Evolutionary conservation across 305 asterid species (phyloP).

Genomic region (Fraxinus ornus): DNA sequence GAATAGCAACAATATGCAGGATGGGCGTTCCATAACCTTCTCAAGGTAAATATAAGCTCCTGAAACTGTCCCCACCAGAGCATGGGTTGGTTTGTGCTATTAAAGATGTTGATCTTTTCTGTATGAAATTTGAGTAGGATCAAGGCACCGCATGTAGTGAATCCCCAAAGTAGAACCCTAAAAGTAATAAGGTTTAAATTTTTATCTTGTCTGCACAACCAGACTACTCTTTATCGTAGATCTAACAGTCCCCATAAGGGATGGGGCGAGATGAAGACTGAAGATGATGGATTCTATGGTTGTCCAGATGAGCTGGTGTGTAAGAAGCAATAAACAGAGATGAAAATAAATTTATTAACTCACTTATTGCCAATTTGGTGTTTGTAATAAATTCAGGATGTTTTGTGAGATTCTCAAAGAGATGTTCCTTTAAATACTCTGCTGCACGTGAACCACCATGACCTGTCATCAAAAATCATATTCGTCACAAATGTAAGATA

Average conservation of each 20-base stretch:
- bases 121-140: neutral
- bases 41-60: neutral
- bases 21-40: neutral
- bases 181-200: neutral
- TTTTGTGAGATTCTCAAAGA: conserved; percentile 83
- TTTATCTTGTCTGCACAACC: neutral
- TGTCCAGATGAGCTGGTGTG: neutral
- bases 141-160: neutral
- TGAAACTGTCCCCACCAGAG: neutral
- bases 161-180: neutral
- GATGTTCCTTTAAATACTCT: conserved; percentile 86
- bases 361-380: conserved; percentile 86
- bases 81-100: neutral
- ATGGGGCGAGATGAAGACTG: neutral
- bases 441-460: conserved; percentile 99
- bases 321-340: neutral
- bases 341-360: conserved; percentile 32
- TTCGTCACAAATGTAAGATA: conserved; percentile 20
- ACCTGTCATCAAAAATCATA: conserved; percentile 51
- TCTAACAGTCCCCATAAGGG: neutral
- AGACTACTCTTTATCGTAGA: neutral
- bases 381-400: conserved; percentile 70
- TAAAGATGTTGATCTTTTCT: neutral
- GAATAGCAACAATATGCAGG: neutral
- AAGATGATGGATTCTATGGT: neutral